phyloP scores from a whole-genome alignment of 1,284 basidiomycete genomes.

The Fomitiporia mediterranea region DNA sequence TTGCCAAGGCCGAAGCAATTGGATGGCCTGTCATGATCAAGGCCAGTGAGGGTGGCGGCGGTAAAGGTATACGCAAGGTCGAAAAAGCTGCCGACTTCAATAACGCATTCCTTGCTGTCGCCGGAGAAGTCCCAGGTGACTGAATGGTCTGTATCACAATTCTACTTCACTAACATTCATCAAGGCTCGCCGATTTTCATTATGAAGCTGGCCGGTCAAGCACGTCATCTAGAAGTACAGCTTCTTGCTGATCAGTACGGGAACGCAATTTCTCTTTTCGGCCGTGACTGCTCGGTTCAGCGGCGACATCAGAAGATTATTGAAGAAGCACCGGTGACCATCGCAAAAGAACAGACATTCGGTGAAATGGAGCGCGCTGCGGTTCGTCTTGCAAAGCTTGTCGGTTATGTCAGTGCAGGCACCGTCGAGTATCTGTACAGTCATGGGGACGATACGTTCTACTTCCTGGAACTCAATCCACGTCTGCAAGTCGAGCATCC shows the following conservation, averaged over 20 bases:
- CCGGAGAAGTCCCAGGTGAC: constrained; percentile 93
- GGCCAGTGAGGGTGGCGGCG: constrained; percentile 98
- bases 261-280: constrained; percentile 98
- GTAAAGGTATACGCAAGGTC: constrained; percentile 97
- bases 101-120: constrained; percentile 90
- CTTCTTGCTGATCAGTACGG: constrained; percentile 99
- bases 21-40: constrained; percentile 99
- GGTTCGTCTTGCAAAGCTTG: constrained; percentile 94
- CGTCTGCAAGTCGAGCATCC: constrained; percentile 99
- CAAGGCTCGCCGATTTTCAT: constrained; percentile 98
- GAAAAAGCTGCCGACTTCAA: constrained; percentile 84
- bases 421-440: constrained; percentile 99
- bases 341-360: constrained; percentile 87
- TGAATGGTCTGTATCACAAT: constrained; percentile 21
- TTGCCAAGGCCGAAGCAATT: constrained; percentile 81
- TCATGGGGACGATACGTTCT: constrained; percentile 89
- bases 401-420: constrained; percentile 98
- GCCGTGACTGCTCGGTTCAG: constrained; percentile 99
- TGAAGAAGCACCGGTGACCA: constrained; percentile 98
- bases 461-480: constrained; percentile 98
- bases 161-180: constrained; percentile 17
- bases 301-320: constrained; percentile 99
- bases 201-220: constrained; percentile 98
- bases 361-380: constrained; percentile 99
- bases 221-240: constrained; percentile 97